Evolutionary conservation across 2,329 filamentous ascomycete species (phyloP).

Genomic region (Meredithiella fracta): DNA sequence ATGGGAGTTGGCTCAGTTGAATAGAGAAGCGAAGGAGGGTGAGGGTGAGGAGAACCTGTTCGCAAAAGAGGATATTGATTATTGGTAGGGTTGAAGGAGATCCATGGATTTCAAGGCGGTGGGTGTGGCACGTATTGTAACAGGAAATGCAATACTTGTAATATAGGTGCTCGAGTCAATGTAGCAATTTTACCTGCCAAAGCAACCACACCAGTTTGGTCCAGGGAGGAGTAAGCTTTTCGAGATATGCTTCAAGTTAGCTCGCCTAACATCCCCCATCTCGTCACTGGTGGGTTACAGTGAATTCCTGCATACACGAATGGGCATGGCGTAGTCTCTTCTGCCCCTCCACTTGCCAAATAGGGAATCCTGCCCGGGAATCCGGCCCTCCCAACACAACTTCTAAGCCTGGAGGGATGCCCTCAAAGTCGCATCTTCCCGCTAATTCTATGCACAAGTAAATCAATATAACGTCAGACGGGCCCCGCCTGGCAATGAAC

Average conservation of each 20-base stretch:
- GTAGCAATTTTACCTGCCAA: background rate
- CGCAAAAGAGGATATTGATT: background rate
- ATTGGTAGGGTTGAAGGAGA: background rate
- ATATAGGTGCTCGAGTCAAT: background rate
- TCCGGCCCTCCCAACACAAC: too few relatives aligned
- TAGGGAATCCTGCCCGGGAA: too few relatives aligned
- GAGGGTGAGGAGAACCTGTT: background rate
- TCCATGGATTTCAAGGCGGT: background rate
- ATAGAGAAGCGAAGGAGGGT: background rate
- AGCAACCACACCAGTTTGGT: too few relatives aligned
- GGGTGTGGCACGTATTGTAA: background rate
- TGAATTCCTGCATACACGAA: background rate
- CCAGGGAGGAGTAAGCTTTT: too few relatives aligned
- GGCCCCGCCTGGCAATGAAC: too few relatives aligned
- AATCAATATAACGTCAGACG: too few relatives aligned
- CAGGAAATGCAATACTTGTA: background rate
- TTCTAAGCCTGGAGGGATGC: too few relatives aligned
- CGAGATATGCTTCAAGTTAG: too few relatives aligned
- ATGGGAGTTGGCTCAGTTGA: background rate
- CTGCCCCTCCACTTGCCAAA: too few relatives aligned
- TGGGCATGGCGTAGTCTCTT: background rate
- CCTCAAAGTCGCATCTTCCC: too few relatives aligned
- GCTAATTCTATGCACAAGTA: too few relatives aligned
- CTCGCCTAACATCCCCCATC: too few relatives aligned
- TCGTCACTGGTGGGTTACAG: background rate